A percentile compares a stretch with the other conserved stretches of the same genome.
phyloP scores from a whole-genome alignment of 805 yeast species.

The Blastobotrys muscicola region DNA sequence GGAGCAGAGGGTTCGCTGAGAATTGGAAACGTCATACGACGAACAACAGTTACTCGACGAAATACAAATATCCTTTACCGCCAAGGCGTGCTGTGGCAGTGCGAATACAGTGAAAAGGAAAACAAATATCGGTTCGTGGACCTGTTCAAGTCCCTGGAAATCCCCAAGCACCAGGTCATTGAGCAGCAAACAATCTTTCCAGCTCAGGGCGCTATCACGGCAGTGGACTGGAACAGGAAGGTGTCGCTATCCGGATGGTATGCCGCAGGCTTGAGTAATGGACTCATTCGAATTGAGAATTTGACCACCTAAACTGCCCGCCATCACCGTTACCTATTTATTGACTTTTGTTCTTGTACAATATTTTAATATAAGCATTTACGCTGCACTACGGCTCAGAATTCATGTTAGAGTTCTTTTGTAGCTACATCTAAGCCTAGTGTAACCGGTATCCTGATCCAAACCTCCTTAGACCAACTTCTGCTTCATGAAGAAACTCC shows the following conservation, averaged over 20 bases:
- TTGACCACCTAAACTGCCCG: slow-evolving; percentile 6
- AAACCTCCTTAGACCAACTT: slow-evolving; percentile 72
- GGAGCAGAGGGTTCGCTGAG: slow-evolving; percentile 41
- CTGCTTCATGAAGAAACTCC: slow-evolving; percentile 77
- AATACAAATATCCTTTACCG: slow-evolving; percentile 15
- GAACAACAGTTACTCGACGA: slow-evolving; percentile 21
- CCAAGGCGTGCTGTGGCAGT: slow-evolving; percentile 22
- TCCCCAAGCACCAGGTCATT: slow-evolving; percentile 17
- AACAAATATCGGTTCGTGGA: slow-evolving; percentile 34
- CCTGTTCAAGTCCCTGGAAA: slow-evolving; percentile 30
- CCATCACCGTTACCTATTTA: too few species aligned
- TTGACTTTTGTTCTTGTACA: too few species aligned
- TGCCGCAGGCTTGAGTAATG: slow-evolving; percentile 44
- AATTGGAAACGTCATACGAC: slow-evolving; percentile 32
- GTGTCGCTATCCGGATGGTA: slow-evolving; percentile 37
- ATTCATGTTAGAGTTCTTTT: too few species aligned
- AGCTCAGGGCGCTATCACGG: slow-evolving; percentile 39
- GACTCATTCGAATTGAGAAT: slow-evolving; percentile 36
- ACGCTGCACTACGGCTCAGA: too few species aligned
- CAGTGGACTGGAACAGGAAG: slow-evolving; percentile 51
- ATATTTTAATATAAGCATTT: too few species aligned
- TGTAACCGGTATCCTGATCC: too few species aligned
- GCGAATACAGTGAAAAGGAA: slow-evolving; percentile 31
- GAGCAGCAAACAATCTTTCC: slow-evolving; percentile 32
- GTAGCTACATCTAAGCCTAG: too few species aligned